phyloP scores from a whole-genome alignment of 2,329 filamentous ascomycete species.

The Metarhizium album region DNA sequence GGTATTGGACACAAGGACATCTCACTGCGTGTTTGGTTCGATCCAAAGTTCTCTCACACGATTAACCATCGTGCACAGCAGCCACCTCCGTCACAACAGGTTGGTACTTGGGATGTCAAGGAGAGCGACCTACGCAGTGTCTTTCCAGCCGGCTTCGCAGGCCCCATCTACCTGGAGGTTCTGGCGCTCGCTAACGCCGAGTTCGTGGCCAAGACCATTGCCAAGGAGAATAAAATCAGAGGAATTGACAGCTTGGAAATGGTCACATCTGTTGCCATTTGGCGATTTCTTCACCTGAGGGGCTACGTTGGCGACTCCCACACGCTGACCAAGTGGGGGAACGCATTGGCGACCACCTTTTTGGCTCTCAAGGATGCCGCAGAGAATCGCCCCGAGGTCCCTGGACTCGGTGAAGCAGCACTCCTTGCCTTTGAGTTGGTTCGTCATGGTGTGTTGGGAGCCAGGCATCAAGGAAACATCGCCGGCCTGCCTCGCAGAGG shows the following conservation, averaged over 20 bases:
- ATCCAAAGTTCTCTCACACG: slow-evolving; percentile 54
- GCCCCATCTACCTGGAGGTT: slow-evolving; percentile 46
- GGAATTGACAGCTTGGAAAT: slow-evolving; percentile 58
- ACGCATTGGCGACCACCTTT: slow-evolving; percentile 62
- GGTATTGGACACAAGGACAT: slow-evolving; percentile 76
- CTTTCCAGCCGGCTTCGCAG: slow-evolving; percentile 30
- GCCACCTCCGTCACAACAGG: slow-evolving; percentile 35
- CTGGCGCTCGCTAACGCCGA: slow-evolving; percentile 56
- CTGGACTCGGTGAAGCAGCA: slow-evolving; percentile 60
- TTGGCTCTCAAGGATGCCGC: slow-evolving; percentile 46
- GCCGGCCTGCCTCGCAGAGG: slow-evolving; percentile 45
- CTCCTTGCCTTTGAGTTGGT: slow-evolving; percentile 81
- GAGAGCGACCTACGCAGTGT: slow-evolving; percentile 41
- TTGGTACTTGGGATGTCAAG: slow-evolving; percentile 62
- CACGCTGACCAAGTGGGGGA: slow-evolving; percentile 73
- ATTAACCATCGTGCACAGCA: slow-evolving; percentile 48
- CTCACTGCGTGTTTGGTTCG: slow-evolving; percentile 74
- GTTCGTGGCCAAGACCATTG: slow-evolving; percentile 59
- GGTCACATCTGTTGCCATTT: slow-evolving; percentile 61
- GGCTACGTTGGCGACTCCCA: slow-evolving; percentile 75
- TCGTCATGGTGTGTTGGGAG: slow-evolving; percentile 66
- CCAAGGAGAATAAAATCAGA: slow-evolving; percentile 44
- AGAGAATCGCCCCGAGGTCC: slow-evolving; percentile 30
- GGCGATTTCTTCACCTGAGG: slow-evolving; percentile 81
- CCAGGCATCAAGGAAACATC: slow-evolving; percentile 47